A percentile compares a stretch with the other conserved stretches of the same genome.
These are phyloP conservation scores for Citeromyces nyonsensis DNA, from an alignment of 805 yeast species.

Conservation along the genomic window DNA sequence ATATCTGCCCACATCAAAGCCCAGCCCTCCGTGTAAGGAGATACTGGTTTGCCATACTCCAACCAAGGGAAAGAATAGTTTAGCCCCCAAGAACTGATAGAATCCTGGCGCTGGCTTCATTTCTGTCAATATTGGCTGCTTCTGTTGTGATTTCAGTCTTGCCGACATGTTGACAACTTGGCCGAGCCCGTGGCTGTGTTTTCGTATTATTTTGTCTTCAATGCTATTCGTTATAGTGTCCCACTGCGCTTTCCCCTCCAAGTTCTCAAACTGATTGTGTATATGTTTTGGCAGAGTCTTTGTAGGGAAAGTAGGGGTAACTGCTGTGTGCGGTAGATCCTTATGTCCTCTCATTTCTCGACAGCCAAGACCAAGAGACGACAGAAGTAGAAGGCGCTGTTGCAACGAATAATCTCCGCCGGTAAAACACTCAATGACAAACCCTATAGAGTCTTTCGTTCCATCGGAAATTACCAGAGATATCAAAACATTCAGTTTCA, in stretches of 20 bases:
- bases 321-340: conserved; percentile 18
- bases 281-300: conserved; percentile 27
- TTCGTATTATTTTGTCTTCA: conserved; percentile 1
- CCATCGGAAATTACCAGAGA: conserved; percentile 40
- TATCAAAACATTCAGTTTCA: conserved; percentile 47
- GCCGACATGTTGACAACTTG: neutral
- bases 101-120: conserved; percentile 14
- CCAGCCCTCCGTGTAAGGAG: conserved; percentile 5
- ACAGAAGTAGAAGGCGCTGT: conserved; percentile 54
- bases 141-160: neutral
- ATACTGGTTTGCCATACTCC: conserved; percentile 26
- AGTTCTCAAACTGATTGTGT: conserved; percentile 23
- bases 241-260: neutral
- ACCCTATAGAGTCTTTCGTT: conserved; percentile 21
- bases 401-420: conserved; percentile 73
- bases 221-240: neutral
- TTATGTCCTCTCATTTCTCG: conserved; percentile 53
- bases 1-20: conserved; percentile 32
- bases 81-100: conserved; percentile 23
- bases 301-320: conserved; percentile 14
- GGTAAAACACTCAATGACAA: conserved; percentile 30
- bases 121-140: too few species aligned
- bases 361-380: conserved; percentile 56
- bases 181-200: neutral
- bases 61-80: conserved; percentile 38